Base-by-base conservation (phyloP, 2,329 filamentous ascomycete genomes). In the Pseudogymnoascus sp. region DNA sequence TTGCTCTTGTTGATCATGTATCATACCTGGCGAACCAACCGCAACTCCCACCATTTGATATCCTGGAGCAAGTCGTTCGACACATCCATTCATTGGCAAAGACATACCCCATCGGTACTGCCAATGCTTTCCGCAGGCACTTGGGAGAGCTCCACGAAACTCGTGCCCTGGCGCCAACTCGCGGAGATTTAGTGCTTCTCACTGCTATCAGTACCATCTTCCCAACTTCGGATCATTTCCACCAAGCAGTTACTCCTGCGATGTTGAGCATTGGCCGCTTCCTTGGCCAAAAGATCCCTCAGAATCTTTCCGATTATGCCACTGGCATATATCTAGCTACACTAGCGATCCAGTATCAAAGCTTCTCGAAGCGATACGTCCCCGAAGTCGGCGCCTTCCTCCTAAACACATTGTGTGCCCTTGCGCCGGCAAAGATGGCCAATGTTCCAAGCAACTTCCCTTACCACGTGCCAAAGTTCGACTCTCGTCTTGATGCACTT, bases 151-250 rank as follows among this genome's bases (percentile, higher is more conserved):
- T 86, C 42, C 74, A 76, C 59, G 67, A 76, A 33, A 70, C 73
- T 33, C 77, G 84, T 36, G 78, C 82, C 4, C 73, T 86, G 36
- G 74, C 77, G 6, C 84, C 80, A 69, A 82, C 74, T 70, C 82
- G 73, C 68, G 90, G 91, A 16, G 92, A 99, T 70, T 76, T 99
- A 19, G 77, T 92, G 22, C 77, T 96, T n/a, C 78, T 99, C 36
- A 92, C 91, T 0, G 92, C 91, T 0, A 84, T 97, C 64, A 86
- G 88, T 41, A 86, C 86, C 2, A 89, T 95, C 61, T 99, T 96
- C 71, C 92, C 94, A 4, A 96, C 94, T 0, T 97, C 92, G 0
- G 94, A 99, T 75, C 92, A 97, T 75, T 99, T 97, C 75, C 94
- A 99, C 70, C 89, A 94, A 69, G 91, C 97, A 36, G 89, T 91